phyloP scores from a whole-genome alignment of 73 alveolate genomes.

The Breviolum minutum region DNA sequence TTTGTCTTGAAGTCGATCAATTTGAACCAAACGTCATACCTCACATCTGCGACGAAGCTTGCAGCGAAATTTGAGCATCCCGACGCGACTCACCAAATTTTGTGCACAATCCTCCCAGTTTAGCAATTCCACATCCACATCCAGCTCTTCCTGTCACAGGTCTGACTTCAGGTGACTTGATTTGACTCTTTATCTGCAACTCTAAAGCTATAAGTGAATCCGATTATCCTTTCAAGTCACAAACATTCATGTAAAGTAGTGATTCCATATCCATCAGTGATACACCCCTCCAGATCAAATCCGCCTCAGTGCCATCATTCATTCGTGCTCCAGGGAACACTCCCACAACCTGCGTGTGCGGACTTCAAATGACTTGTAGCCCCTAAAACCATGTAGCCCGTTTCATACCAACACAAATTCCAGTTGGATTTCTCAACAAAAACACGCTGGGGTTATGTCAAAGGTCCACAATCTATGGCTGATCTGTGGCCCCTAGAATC shows the following conservation, averaged over 20 bases:
- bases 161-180: background rate
- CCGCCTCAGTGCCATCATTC: slow-evolving; percentile 93
- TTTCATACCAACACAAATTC: no score
- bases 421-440: no score
- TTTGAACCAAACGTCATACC: background rate
- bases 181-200: background rate
- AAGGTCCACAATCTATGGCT: no score
- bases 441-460: no score
- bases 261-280: background rate
- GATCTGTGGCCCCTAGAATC: no score
- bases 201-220: no score
- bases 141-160: slow-evolving; percentile 71
- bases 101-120: slow-evolving; percentile 96
- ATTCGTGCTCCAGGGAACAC: slow-evolving; percentile 95
- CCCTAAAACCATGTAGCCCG: no score
- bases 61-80: no score
- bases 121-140: slow-evolving; percentile 92
- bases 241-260: background rate
- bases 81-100: slow-evolving; percentile 78
- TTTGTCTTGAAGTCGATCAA: background rate
- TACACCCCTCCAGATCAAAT: background rate
- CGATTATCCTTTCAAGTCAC: background rate
- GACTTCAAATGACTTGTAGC: no score
- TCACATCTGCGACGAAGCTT: no score
- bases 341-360: slow-evolving; percentile 55